These are phyloP conservation scores for Aspergillus eucalypticola DNA, from an alignment of 2,329 filamentous ascomycete species.

Conservation along the genomic window DNA sequence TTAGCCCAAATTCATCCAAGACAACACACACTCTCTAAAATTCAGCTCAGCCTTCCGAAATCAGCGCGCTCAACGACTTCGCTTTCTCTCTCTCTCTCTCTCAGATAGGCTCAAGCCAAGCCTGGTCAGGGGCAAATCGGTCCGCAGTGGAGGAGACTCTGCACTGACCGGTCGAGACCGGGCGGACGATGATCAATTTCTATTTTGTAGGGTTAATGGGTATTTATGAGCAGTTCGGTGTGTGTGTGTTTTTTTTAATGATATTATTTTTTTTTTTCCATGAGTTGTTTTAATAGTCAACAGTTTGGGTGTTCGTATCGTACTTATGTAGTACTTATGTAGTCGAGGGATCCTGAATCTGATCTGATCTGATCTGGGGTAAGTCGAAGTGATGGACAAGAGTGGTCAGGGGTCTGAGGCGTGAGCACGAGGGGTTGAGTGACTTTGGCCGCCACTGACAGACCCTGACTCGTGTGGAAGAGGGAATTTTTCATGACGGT, in stretches of 20 bases:
- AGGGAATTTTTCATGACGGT: no score
- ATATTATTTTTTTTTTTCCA: no score
- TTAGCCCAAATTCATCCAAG: neutral
- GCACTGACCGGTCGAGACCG: slow-evolving; percentile 11
- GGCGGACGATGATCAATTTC: neutral
- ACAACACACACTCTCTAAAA: neutral
- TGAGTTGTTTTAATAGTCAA: neutral
- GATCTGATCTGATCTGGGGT: no score
- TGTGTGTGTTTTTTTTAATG: no score
- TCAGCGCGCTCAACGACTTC: neutral
- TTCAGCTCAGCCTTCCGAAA: neutral
- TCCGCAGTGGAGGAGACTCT: slow-evolving; percentile 4
- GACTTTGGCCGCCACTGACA: neutral
- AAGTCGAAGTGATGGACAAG: no score
- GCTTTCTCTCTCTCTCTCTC: neutral
- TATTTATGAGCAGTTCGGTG: neutral
- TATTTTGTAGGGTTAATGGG: neutral
- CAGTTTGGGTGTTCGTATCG: neutral
- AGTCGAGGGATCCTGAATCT: neutral
- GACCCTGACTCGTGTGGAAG: neutral
- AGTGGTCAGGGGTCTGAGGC: neutral
- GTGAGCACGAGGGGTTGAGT: neutral
- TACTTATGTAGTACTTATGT: neutral
- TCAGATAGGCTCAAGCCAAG: slow-evolving; percentile 7
- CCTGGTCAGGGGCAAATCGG: slow-evolving; percentile 8